phyloP scores from a whole-genome alignment of 495 filamentous ascomycete species.

The Hyphodiscus hymeniophilus region DNA sequence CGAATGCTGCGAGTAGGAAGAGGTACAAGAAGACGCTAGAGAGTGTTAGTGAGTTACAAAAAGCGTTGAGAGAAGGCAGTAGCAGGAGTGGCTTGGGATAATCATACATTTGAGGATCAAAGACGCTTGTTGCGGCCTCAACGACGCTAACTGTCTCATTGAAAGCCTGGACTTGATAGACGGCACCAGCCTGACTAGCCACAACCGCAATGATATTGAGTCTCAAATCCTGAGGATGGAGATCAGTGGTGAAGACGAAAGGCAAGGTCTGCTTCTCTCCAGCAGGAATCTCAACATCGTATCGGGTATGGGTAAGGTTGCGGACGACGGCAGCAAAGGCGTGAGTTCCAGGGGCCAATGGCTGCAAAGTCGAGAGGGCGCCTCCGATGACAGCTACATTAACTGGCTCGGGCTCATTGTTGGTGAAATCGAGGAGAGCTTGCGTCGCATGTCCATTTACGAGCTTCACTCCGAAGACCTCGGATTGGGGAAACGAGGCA shows the following conservation, averaged over 20 bases:
- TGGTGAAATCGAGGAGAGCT: slow-evolving; percentile 72
- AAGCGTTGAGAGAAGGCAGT: not conserved
- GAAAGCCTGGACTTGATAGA: slow-evolving; percentile 73
- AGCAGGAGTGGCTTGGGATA: not conserved
- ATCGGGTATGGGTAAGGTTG: slow-evolving; percentile 74
- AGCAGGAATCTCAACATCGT: slow-evolving; percentile 67
- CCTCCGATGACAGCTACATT: slow-evolving; percentile 72
- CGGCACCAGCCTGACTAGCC: slow-evolving; percentile 50
- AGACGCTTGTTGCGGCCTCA: slow-evolving; percentile 84
- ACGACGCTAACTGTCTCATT: slow-evolving; percentile 85
- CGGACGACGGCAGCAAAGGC: slow-evolving; percentile 52
- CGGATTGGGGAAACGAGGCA: slow-evolving; percentile 76
- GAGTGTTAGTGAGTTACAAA: not conserved
- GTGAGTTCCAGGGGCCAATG: slow-evolving; percentile 40
- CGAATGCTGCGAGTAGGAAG: slow-evolving; percentile 72
- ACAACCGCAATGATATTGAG: slow-evolving; percentile 68
- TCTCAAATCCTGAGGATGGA: slow-evolving; percentile 84
- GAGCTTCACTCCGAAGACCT: slow-evolving; percentile 92
- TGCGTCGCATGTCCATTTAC: slow-evolving; percentile 87
- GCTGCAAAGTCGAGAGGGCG: slow-evolving; percentile 52
- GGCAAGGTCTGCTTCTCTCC: slow-evolving; percentile 67
- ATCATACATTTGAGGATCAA: slow-evolving; percentile 92
- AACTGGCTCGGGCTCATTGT: slow-evolving; percentile 72
- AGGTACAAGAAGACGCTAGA: slow-evolving; percentile 92
- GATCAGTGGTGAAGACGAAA: slow-evolving; percentile 81